A percentile compares a stretch with the other conserved stretches of the same genome.
phyloP scores from a whole-genome alignment of 768 basidiomycete genomes.

The Kwoniella dejecticola region DNA sequence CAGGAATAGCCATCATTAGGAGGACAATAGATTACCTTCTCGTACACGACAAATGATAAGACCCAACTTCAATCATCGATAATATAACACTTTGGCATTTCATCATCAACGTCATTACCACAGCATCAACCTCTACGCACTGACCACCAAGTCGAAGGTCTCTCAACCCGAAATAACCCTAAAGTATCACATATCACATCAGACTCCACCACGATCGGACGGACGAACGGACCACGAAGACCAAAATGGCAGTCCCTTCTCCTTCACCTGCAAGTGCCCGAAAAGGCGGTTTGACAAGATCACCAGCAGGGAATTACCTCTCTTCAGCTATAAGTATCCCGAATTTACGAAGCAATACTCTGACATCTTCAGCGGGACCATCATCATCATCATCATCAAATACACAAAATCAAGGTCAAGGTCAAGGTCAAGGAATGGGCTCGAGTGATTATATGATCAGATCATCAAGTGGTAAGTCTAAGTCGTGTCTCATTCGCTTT shows the following conservation, averaged over 20 bases:
- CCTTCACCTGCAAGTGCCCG: background rate
- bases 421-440: no score
- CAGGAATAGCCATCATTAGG: no score
- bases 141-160: no score
- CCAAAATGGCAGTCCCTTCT: slow-evolving; percentile 2
- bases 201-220: background rate
- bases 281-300: slow-evolving; percentile 13
- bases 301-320: slow-evolving; percentile 23
- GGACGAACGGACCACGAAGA: background rate
- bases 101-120: no score
- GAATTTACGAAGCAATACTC: background rate
- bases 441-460: slow-evolving; percentile 19
- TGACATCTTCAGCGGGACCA: background rate
- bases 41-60: no score
- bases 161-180: no score
- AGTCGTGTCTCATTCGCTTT: no score
- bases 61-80: no score
- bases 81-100: no score
- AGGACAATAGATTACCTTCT: no score
- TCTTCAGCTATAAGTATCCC: slow-evolving; percentile 3
- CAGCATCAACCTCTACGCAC: no score
- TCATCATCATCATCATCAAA: background rate
- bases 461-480: slow-evolving; percentile 26
- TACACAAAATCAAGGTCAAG: slow-evolving; percentile 1
- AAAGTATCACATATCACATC: background rate